Base-by-base conservation (phyloP, 805 yeast genomes). In the Candida wancherniae region DNA sequence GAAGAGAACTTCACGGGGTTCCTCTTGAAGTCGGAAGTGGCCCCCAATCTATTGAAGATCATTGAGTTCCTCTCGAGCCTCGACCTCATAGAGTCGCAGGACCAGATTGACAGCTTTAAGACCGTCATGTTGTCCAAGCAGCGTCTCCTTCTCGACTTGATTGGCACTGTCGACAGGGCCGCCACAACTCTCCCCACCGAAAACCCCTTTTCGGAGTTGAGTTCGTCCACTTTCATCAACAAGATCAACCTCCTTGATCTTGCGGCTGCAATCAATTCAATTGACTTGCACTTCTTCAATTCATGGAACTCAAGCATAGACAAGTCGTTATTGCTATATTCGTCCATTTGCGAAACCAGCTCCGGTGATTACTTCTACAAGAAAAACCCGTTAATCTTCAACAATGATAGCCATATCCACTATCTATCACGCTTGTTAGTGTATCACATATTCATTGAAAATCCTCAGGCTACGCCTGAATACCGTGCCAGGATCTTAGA, bases 241-340 rank as follows among this genome's bases (percentile, higher is more conserved):
- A 50, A 55, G 19, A 37, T 73, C 19, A 73, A 77, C 43, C 48
- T 76, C 11, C 63, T 71, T 3, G 62, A 63, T 5, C 57, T 88
- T 22, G 83, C 90, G 0, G 52, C 63, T 9, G 80, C 80, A 43
- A 71, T 90, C 23, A 78, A 79, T 41, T 59, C 65, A 13, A 79
- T 87, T 36, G 85, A 84, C 51, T 60, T 79, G 35, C 70, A 69
- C 30, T 84, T 82, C 47, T 77, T 75, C 54, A 57, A 57, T 12
- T 48, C 57, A 3, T 90, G 97, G 97, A 79, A 84, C 34, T 87
- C 95, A 3, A 71, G 80, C 39, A 57, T 63, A 9, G 97, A 90
- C 58, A 76, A 80, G 36, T 81, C 95, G 0, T 63, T 88, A 34
- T 63, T 87, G 22, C 76, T 81, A 40, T 77, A 60, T 63, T 47